These are phyloP conservation scores for Acanthamoeba polyphaga DNA, from an alignment of 208 protist genomes.

Conservation along the genomic window DNA sequence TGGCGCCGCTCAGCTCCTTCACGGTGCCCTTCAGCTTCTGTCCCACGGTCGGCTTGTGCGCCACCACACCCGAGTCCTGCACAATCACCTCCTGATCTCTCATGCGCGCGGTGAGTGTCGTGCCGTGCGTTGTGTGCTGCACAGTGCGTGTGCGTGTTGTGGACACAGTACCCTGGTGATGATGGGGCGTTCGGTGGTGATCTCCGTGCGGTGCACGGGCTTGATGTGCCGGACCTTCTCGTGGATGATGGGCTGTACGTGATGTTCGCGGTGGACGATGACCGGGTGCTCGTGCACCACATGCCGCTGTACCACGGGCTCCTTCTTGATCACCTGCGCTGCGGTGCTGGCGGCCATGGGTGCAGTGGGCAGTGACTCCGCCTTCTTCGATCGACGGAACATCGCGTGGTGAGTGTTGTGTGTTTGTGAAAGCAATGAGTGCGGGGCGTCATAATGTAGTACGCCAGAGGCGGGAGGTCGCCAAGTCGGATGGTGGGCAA, in stretches of 20 bases:
- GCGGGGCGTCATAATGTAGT: not conserved
- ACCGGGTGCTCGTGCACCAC: conserved; percentile 25
- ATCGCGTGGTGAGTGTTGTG: not conserved
- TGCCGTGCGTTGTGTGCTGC: no score
- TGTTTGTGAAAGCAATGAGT: not conserved
- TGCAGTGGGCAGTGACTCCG: not conserved
- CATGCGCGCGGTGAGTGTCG: no score
- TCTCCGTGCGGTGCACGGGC: not conserved
- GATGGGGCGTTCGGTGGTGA: not conserved
- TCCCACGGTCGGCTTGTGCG: conserved; percentile 31
- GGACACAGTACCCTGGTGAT: not conserved
- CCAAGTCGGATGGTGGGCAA: no score
- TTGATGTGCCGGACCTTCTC: not conserved
- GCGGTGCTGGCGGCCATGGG: not conserved
- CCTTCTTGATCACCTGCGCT: not conserved
- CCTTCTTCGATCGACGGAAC: conserved; percentile 37
- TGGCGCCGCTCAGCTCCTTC: conserved; percentile 20
- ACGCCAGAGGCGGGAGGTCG: no score
- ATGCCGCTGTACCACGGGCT: not conserved
- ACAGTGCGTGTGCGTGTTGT: no score
- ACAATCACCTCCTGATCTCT: conserved; percentile 43
- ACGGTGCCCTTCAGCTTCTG: conserved; percentile 9
- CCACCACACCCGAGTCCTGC: not conserved
- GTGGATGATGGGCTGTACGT: conserved; percentile 40
- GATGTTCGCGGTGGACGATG: not conserved